A percentile compares a stretch with the other conserved stretches of the same genome.
Evolutionary conservation across 495 filamentous ascomycete species (phyloP).

Genomic region (Hypoxylon trugodes): DNA sequence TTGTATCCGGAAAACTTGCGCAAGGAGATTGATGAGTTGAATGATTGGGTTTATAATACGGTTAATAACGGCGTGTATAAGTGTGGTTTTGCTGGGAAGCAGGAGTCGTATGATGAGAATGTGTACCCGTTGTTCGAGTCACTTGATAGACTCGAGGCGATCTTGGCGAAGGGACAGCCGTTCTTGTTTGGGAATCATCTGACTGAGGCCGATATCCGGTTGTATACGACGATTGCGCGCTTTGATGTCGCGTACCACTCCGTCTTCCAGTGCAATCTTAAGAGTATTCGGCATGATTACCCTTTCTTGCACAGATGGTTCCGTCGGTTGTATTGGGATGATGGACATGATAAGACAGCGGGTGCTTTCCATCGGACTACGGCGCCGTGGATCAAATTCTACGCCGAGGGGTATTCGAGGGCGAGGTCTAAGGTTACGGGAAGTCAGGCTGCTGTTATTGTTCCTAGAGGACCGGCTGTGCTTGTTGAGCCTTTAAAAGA

Average conservation of each 20-base stretch:
- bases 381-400: conserved; percentile 48
- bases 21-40: conserved; percentile 73
- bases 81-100: conserved; percentile 56
- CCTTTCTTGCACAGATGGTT: conserved; percentile 75
- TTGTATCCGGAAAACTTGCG: conserved; percentile 69
- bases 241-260: conserved; percentile 85
- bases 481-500: conserved; percentile 41
- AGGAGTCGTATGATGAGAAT: conserved; percentile 75
- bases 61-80: conserved; percentile 89
- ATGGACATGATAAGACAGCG: conserved; percentile 21
- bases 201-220: conserved; percentile 80
- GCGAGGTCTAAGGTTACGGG: conserved; percentile 36
- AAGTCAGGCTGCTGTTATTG: conserved; percentile 35
- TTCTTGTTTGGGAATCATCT: conserved; percentile 71
- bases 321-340: conserved; percentile 73
- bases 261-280: conserved; percentile 84
- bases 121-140: conserved; percentile 72
- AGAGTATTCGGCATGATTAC: conserved; percentile 79
- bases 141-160: conserved; percentile 72
- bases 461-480: conserved; percentile 43
- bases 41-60: conserved; percentile 84
- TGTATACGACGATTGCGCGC: conserved; percentile 80
- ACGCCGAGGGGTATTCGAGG: conserved; percentile 36
- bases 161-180: conserved; percentile 65
- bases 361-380: conserved; percentile 64